Base-by-base conservation (phyloP, 164 flowering plant species). In the Aristolochia californica region DNA sequence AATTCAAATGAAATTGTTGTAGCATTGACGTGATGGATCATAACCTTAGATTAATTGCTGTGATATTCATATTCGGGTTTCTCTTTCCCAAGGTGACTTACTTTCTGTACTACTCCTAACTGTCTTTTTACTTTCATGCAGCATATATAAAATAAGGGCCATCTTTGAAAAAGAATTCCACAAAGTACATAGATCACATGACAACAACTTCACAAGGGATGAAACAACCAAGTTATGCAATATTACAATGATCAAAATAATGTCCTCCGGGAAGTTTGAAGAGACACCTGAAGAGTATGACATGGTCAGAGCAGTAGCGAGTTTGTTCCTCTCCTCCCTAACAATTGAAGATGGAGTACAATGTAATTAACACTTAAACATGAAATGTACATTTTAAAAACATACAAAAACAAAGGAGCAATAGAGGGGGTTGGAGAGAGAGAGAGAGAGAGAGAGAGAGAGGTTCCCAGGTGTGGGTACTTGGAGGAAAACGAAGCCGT, bases 271-370 rank as follows among this genome's bases (percentile, higher is more conserved):
- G 40, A 34, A 34, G 40, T 34, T 34, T 12, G 10, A 34, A 2
- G 40, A 34, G 10, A 34, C 7, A 34, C 40, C 40, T 34, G 40
- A 34, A 34, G 40, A 88, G 79, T 57, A 88, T 87, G 28, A 43
- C 48, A 61, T 88, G 98, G 73, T 91, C 98, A 12, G 98, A 82
- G 70, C 83, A 78, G 67, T 91, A 70, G 16, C 97, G 91, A 16
- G 72, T 83, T 64, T 83, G 71, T 72, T 91, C 96, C 63, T 87
- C 96, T 48, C 97, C 96, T 55, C 97, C 97, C 97, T 91, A 61
- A 34, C n/a, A 60, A 66, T 47, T 5, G 15, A 2, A 9, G 43
- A 57, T 38, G n/a, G n/a, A 8, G 22, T 5, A 5, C 28, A 44
- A 11, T 43, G 12, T 0, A n/a, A n/a, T n/a, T n/a, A n/a, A n/a